A percentile compares a stretch with the other conserved stretches of the same genome.
Evolutionary conservation across 176 grass and related monocot species (phyloP).

Genomic region (Eleusine coracana): DNA sequence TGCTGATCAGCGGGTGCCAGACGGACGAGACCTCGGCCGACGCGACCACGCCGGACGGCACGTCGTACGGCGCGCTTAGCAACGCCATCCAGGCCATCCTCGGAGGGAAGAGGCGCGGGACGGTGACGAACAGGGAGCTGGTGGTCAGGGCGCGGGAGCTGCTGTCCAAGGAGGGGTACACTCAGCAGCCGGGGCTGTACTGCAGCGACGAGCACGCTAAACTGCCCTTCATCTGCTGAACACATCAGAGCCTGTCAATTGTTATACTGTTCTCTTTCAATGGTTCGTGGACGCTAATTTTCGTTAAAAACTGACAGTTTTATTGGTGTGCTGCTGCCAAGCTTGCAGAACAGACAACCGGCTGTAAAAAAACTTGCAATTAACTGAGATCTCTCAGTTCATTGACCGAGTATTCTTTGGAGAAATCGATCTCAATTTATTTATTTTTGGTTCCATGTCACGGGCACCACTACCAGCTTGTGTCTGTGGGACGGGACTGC

Average conservation of each 20-base stretch:
- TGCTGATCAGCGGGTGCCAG: conserved; percentile 93
- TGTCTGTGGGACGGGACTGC: neutral
- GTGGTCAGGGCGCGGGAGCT: conserved; percentile 59
- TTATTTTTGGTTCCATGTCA: neutral
- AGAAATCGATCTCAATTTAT: conserved; percentile 2
- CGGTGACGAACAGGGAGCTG: conserved; percentile 64
- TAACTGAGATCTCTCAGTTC: conserved; percentile 6
- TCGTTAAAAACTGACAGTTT: neutral
- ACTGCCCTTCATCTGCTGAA: conserved; percentile 70
- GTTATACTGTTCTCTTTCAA: neutral
- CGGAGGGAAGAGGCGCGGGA: conserved; percentile 26
- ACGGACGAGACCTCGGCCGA: conserved; percentile 91
- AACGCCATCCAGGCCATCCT: conserved; percentile 80
- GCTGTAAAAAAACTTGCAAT: neutral
- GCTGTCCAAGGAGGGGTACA: conserved; percentile 60
- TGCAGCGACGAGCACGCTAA: conserved; percentile 64
- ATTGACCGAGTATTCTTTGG: neutral
- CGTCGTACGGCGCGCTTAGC: conserved; percentile 88
- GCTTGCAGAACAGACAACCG: neutral
- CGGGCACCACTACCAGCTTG: conserved; percentile 10
- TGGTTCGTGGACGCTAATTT: neutral
- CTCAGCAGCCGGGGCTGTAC: conserved; percentile 81
- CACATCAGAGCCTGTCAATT: neutral
- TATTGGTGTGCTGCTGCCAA: neutral
- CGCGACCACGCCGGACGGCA: conserved; percentile 49